Evolutionary conservation across 2,329 filamentous ascomycete genomes (phyloP), one percentile per base, ranked within the genome.

Genomic region (Fusarium sp.): DNA sequence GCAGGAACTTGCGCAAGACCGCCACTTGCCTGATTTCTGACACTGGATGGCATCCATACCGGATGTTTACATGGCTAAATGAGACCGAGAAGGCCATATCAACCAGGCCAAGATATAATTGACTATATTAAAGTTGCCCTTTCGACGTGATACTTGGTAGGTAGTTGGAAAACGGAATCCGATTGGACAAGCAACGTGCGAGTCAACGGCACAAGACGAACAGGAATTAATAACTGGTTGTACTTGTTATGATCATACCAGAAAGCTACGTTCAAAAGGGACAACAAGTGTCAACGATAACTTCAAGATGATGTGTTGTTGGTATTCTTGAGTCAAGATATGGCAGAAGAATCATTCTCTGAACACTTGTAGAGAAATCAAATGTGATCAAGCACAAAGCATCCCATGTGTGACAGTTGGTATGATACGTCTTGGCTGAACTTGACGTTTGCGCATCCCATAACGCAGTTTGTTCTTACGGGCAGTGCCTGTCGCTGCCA

Each of bases 1-100:
- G 45, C 40, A 25, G 22, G 15, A 38, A 54, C 20, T 65, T 49
- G 43, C 60, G 45, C 62, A 70, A 60, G 58, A 66, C 64, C 47
- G 34, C 27, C 43, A 25, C 60, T 72, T 58, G 58, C 30, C 51
- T 62, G 45, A 56, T 61, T 53, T 30, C 40, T 62, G 46, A 53
- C 65, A 55, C 34, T 38, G 34, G 34, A n/a, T 46, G 55, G 44
- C 49, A 63, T 47, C 30, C 46, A 57, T 54, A 20, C 24, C 34
- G 40, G 40, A 34, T 62, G 40, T 41, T 48, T 48, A 18, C 16
- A 34, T 55, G 29, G 46, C 43, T 40, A 57, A 54, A 51, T 46
- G 27, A 45, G 29, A 44, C 38, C 18, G 22, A 30, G 46, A 46
- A 29, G 30, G 25, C 32, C 34, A 47, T 16, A 43, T 32, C 41